Percentiles rank a stretch among this genome's conserved stretches.
phyloP scores from a whole-genome alignment of 495 filamentous ascomycete genomes.

The Penicillium ucsense region DNA sequence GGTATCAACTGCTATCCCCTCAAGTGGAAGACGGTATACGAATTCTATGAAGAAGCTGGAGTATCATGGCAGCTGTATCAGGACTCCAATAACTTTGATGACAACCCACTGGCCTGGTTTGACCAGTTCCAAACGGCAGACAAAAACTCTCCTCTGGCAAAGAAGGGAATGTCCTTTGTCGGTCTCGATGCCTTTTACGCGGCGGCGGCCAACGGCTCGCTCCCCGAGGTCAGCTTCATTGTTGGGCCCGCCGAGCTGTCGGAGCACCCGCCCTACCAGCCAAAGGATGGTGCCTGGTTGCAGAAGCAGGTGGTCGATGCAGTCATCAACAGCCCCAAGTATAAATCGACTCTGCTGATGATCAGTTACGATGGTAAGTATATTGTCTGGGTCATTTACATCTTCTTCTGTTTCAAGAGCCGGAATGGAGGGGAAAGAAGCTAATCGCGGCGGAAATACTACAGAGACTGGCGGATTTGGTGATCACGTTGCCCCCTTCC shows the following conservation, averaged over 20 bases:
- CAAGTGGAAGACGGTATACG: conserved; percentile 45
- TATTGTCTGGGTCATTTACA: background rate
- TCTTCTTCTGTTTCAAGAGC: no score
- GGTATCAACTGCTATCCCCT: conserved; percentile 44
- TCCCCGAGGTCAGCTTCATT: conserved; percentile 45
- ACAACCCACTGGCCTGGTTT: conserved; percentile 47
- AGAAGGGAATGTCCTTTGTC: conserved; percentile 36
- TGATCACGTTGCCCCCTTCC: conserved; percentile 46
- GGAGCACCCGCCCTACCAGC: conserved; percentile 44
- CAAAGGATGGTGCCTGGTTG: conserved; percentile 47
- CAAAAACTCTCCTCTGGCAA: conserved; percentile 23
- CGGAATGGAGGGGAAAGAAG: no score
- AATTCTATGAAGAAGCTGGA: conserved; percentile 43
- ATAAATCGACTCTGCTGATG: conserved; percentile 39
- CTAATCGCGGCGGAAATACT: no score
- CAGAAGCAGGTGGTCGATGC: conserved; percentile 45
- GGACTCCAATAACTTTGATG: conserved; percentile 45
- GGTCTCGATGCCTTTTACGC: conserved; percentile 41
- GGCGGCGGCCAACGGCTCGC: conserved; percentile 39
- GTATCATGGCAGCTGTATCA: conserved; percentile 47
- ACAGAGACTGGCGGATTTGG: conserved; percentile 45
- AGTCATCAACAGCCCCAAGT: conserved; percentile 40
- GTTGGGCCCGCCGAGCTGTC: conserved; percentile 42
- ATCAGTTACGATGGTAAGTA: conserved; percentile 41
- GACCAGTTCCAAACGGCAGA: conserved; percentile 40